Evolutionary conservation across 2,329 filamentous ascomycete genomes (phyloP), one percentile per base, ranked within the genome.

Genomic region (Ophiostoma ulmi): DNA sequence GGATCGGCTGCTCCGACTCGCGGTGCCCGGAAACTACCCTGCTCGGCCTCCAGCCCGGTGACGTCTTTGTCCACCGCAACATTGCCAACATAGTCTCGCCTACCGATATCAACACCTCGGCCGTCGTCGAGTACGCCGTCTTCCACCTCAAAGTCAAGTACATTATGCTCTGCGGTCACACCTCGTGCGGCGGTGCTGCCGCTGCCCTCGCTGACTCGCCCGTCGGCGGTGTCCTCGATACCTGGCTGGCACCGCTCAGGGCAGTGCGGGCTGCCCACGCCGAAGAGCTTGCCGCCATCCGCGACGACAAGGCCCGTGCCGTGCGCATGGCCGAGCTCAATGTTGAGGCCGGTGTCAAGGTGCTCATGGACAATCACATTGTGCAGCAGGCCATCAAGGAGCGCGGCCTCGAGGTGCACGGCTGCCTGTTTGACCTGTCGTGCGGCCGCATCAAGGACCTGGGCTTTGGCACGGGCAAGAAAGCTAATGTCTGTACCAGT

Each of bases 51-150:
- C 85, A 92, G 76, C 91, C 92, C 3, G 92, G 93, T 72, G 92
- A 96, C 76, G 89, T 96, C 75, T 96, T 96, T 79, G 90, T 93
- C 69, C 92, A 96, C 83, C 91, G 93, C 78, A 96, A 96, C 83
- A 94, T 97, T 78, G 92, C 91, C 80, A 96, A 96, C 82, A 87
- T 94, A 77, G 81, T 96, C 73, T 88, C 88, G 71, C 83, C 88
- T 26, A 88, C 88, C 75, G 93, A 97, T 78, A 86, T 94, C 78
- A 92, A 88, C 81, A 88, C 89, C 44, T 85, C 88, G 13, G 87
- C 88, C 70, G 92, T 94, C 65, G 89, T 96, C 77, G 90, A 94
- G 77, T 96, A 90, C 78, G 90, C 92, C 63, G 91, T 96, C 72
- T 82, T 81, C 71, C 84, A 91, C 77, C 82, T 96, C 48, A 87